phyloP scores from a whole-genome alignment of 2,329 filamentous ascomycete genomes.

The Sphaerostilbella broomeana region DNA sequence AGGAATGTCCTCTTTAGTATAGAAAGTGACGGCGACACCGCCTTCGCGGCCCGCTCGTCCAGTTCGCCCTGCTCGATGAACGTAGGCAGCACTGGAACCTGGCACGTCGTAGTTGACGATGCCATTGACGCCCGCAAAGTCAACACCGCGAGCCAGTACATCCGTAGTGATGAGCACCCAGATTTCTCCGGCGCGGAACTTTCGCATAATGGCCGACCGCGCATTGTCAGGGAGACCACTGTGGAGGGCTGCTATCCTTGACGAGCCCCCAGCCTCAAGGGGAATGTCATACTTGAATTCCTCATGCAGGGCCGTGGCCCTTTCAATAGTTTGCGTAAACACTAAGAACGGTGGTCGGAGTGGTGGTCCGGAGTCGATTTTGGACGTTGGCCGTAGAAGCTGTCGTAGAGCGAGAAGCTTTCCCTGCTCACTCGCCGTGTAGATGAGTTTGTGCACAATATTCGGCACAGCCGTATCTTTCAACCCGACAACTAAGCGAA shows the following conservation, averaged over 20 bases:
- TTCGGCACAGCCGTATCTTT: conserved; percentile 95
- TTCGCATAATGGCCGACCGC: conserved; percentile 75
- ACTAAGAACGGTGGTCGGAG: conserved; percentile 86
- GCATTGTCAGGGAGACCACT: conserved; percentile 72
- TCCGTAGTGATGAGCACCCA: conserved; percentile 98
- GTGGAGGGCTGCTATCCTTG: conserved; percentile 83
- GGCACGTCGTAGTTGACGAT: conserved; percentile 98
- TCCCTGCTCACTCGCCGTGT: conserved; percentile 86
- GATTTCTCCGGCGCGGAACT: conserved; percentile 84
- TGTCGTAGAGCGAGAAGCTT: conserved; percentile 90
- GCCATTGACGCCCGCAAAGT: conserved; percentile 91
- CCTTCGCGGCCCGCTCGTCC: conserved; percentile 82
- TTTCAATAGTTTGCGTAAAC: conserved; percentile 92
- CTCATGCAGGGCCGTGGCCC: conserved; percentile 78
- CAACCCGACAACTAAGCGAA: conserved; percentile 88
- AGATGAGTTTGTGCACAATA: conserved; percentile 80
- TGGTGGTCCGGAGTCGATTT: conserved; percentile 46
- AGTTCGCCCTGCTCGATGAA: conserved; percentile 88
- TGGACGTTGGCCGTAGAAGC: conserved; percentile 68
- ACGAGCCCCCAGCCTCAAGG: conserved; percentile 73
- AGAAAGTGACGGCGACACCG: conserved; percentile 86
- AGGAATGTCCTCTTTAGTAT: conserved; percentile 89
- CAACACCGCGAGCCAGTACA: conserved; percentile 82
- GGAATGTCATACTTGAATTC: conserved; percentile 95
- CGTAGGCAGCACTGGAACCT: conserved; percentile 80